Conservation (phyloP, 78 protist species). For the Capsaspora owczarzaki region DNA sequence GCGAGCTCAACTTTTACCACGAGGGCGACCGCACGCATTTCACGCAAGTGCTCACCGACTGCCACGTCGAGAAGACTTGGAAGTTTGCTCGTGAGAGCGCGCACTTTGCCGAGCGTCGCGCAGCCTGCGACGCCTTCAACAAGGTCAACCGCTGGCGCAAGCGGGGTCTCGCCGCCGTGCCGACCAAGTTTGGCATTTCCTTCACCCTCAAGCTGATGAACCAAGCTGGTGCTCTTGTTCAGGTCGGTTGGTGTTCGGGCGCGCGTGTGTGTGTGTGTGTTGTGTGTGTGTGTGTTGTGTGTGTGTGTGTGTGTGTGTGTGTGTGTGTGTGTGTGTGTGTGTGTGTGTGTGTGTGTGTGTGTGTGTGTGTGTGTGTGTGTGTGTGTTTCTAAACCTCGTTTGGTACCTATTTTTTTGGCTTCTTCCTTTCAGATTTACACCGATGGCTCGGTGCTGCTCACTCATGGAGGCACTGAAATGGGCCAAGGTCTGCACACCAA, state of each 20-base stretch:
- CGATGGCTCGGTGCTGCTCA: constrained; percentile 89
- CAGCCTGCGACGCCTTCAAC: constrained; percentile 64
- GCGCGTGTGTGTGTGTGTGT: no score
- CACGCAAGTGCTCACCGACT: not conserved
- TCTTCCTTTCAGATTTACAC: constrained; percentile 60
- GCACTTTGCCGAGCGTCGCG: constrained; percentile 12
- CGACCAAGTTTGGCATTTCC: constrained; percentile 82
- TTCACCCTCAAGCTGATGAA: constrained; percentile 73
- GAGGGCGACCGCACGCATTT: constrained; percentile 56
- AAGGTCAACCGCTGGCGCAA: constrained; percentile 60
- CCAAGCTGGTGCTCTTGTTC: constrained; percentile 69
- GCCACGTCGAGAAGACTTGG: not conserved
- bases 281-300: no score
- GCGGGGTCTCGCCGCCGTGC: constrained; percentile 78
- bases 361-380: no score
- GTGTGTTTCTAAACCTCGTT: not conserved
- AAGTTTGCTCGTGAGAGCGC: not conserved
- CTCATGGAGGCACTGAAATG: constrained; percentile 96
- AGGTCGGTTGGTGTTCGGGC: no score
- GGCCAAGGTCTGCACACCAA: constrained; percentile 94
- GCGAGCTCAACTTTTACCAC: constrained; percentile 70
- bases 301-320: constrained; percentile 21
- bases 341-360: no score
- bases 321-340: no score
- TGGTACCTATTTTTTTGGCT: not conserved